These are phyloP conservation scores for Trichomonas gallinae DNA, from an alignment of 208 protist species.

Conservation along the genomic window DNA sequence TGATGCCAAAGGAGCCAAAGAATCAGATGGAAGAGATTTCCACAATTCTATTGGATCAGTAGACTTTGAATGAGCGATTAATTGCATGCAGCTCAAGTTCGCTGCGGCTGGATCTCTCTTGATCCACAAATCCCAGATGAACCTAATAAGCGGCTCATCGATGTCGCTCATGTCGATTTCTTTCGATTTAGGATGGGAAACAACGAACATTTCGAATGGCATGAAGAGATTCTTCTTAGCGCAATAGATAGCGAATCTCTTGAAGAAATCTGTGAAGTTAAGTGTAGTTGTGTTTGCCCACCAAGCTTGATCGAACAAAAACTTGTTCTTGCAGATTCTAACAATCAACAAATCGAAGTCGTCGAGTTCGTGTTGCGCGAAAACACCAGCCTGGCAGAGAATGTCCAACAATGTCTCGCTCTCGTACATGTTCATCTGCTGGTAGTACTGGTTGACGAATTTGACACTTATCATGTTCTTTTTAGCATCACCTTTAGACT, in stretches of 20 bases:
- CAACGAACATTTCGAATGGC: background rate
- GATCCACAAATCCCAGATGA: constrained; percentile 15
- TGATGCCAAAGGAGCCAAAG: background rate
- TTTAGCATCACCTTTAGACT: background rate
- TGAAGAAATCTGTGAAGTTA: background rate
- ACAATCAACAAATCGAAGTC: background rate
- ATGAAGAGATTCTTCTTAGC: background rate
- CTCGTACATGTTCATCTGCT: background rate
- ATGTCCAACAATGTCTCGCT: background rate
- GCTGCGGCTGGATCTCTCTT: background rate
- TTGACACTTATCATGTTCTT: background rate
- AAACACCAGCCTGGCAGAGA: background rate
- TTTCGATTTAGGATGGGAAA: background rate
- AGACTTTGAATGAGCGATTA: background rate
- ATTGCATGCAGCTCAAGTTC: background rate
- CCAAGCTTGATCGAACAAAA: background rate
- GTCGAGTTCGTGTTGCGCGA: background rate
- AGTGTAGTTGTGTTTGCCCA: background rate
- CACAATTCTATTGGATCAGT: background rate
- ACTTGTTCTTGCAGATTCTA: constrained; percentile 2
- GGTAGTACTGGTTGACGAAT: background rate
- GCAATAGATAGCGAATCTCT: background rate
- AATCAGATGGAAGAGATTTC: background rate
- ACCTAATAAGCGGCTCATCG: background rate
- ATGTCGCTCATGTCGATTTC: background rate